Evolutionary conservation across 2,329 filamentous ascomycete genomes (phyloP), one percentile per base, ranked within the genome.

Genomic region (Samsoniella hepiali): DNA sequence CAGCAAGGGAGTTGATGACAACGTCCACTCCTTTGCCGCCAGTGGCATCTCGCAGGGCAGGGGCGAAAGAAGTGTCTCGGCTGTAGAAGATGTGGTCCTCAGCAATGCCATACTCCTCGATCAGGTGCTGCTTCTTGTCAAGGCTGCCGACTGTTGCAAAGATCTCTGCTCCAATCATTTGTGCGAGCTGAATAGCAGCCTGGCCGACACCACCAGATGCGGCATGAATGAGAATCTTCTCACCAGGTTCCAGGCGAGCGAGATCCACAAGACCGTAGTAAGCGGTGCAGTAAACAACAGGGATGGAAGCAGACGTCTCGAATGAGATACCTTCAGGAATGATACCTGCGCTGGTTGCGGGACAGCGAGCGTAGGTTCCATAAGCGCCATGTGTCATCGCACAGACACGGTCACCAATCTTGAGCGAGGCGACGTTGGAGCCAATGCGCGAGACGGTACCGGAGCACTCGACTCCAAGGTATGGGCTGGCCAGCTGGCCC

Each of bases 321-420:
- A 79, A 78, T 0, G 71, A 68, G 64, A 79, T 69, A 5, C 70
- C 68, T 1, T 69, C 68, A 0, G 79, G 77, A 3, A 83, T 74
- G 15, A 73, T 71, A 47, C 75, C 74, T 0, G 72, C 73, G 63
- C 74, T 71, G 17, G 71, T 69, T 27, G 72, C 72, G 49, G 67
- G 68, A 3, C 74, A 75, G n/a, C 72, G 71, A 3, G 74, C 67
- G 45, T 69, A 71, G 5, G 72, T 77, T 17, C 74, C 70, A 55
- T 75, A 76, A 1, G 73, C 73, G 4, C 75, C 73, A 1, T 71
- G 62, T 0, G 69, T 76, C 69, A 74, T 70, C 47, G 73, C 73
- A 13, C 92, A 91, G 13, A 96, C 88, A 67, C 90, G 87, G 77
- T 96, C 91, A 63, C 92, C 91, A 5, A 82, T 70, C 65, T 84